phyloP scores from a whole-genome alignment of 805 yeast species.

The Yamadazyma ubonensis region DNA sequence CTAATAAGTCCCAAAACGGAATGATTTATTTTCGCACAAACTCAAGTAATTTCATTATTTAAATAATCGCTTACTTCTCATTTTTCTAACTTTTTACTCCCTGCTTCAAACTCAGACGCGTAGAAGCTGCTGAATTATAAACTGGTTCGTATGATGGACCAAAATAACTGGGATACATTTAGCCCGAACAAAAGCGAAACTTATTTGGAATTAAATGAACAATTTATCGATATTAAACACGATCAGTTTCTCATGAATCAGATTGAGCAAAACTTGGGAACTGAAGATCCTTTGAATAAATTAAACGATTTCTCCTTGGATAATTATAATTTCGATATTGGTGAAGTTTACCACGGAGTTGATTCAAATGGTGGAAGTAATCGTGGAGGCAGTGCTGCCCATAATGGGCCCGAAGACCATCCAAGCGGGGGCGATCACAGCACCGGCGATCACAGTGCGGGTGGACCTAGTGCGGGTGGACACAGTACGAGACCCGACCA shows the following conservation, averaged over 20 bases:
- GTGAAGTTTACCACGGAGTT: constrained; percentile 19
- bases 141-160: constrained; percentile 16
- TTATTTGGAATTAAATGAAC: constrained; percentile 20
- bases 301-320: constrained; percentile 11
- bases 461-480: no score
- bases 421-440: no score
- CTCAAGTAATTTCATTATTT: no score
- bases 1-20: no score
- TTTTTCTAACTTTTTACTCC: no score
- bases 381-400: background rate
- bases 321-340: constrained; percentile 19
- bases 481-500: no score
- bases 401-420: no score
- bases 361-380: background rate
- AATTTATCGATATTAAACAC: constrained; percentile 8
- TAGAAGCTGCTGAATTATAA: no score
- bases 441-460: no score
- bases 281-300: constrained; percentile 11
- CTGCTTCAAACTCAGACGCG: no score
- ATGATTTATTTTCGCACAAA: no score
- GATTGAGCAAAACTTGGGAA: constrained; percentile 29
- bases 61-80: no score
- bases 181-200: constrained; percentile 17
- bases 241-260: constrained; percentile 30
- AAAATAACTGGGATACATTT: constrained; percentile 18